A percentile compares a stretch with the other conserved stretches of the same genome.
phyloP scores from a whole-genome alignment of 2,329 filamentous ascomycete species.

The Celoporthe dispersa region DNA sequence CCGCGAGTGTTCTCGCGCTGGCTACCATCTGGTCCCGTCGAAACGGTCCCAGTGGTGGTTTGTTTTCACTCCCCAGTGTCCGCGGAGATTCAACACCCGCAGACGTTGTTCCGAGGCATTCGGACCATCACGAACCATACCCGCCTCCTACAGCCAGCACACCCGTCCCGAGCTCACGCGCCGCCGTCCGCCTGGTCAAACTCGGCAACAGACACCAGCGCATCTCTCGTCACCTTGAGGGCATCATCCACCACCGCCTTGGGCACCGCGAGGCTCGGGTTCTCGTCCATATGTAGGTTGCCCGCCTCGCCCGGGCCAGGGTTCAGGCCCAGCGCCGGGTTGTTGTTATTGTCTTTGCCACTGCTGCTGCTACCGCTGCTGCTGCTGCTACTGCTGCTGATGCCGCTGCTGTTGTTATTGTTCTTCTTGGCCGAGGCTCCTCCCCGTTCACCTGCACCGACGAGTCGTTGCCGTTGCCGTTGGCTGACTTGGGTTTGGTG shows the following conservation, averaged over 20 bases:
- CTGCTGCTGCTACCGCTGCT: background rate
- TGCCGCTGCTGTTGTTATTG: slow-evolving; percentile 31
- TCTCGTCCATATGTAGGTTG: slow-evolving; percentile 32
- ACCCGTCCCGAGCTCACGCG: background rate
- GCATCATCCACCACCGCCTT: slow-evolving; percentile 65
- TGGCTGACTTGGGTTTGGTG: slow-evolving; percentile 34
- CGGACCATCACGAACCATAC: background rate
- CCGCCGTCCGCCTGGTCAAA: slow-evolving; percentile 38
- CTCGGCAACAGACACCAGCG: slow-evolving; percentile 56
- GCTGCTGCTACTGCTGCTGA: too few species aligned
- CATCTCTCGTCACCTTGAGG: slow-evolving; percentile 62
- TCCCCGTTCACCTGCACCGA: slow-evolving; percentile 36
- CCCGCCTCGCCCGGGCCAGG: slow-evolving; percentile 32
- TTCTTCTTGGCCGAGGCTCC: slow-evolving; percentile 24
- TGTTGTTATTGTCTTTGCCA: background rate
- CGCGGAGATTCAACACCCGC: background rate
- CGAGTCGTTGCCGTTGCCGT: slow-evolving; percentile 23
- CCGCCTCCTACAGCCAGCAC: background rate
- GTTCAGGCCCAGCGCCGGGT: slow-evolving; percentile 31
- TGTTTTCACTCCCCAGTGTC: background rate
- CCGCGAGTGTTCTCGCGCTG: background rate
- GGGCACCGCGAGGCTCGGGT: slow-evolving; percentile 58
- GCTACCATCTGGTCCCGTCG: background rate
- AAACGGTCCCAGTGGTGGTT: background rate
- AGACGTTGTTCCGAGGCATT: background rate